Evolutionary conservation across 225 moss, liverwort and hornwort genomes (phyloP), one percentile per base, ranked within the genome.

Genomic region (Bryum argenteum): DNA sequence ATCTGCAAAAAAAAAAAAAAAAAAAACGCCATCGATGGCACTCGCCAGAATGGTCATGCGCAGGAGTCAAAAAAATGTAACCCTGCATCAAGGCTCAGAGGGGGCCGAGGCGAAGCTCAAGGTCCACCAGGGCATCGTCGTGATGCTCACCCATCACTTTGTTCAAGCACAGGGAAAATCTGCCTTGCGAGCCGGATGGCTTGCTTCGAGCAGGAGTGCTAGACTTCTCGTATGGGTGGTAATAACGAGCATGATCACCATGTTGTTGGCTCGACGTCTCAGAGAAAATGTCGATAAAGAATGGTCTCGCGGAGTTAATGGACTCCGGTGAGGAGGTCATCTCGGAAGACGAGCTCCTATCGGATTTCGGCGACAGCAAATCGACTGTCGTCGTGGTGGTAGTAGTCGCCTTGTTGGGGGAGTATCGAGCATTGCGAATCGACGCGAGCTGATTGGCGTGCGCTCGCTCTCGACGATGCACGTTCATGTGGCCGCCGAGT

Each of bases 401-500:
- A 40, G 19, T 24, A 48, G 9, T 11, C 0, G 43, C 26, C 15
- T 72, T 59, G 13, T 48, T 48, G 45, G 64, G 13, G 8, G 77
- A 40, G 2, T 65, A 28, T 20, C 70, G 74, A 9, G 75, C 61
- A 38, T 51, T 78, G 33, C 84, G 84, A 8, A 90, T 72, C 14
- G 76, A 81, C 1, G 90, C 90, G 54, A 87, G 65, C 67, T 89
- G 87, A 57, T 87, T 90, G 5, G 87, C 89, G 40, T 90, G 90
- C 8, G 87, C 90, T 0, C 90, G 83, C 79, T 93, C 90, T 15
- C 85, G 85, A 6, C 90, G 77, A 72, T 93, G 93, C 61, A 93
- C 90, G 61, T 93, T 93, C 93, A 93, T 93, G 79, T 93, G 93
- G 0, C 93, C 93, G 26, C 93, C 93, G 23, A 93, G 71, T 3